phyloP scores from a whole-genome alignment of 2,329 filamentous ascomycete species.

The Diaporthe ilicicola region DNA sequence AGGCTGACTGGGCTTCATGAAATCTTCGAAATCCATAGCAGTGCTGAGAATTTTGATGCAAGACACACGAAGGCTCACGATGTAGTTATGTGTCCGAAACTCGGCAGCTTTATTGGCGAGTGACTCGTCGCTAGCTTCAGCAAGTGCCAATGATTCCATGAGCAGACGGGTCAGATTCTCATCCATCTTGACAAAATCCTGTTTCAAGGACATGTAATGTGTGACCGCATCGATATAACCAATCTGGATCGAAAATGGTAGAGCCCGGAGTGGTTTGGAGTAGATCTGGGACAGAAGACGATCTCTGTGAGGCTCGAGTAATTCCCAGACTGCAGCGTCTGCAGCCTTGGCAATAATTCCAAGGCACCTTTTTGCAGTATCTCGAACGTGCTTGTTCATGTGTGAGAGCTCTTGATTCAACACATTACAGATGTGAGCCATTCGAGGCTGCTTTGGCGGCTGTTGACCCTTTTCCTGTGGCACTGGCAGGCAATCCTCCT shows the following conservation, averaged over 20 bases:
- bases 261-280: constrained; percentile 89
- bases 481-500: constrained; percentile 72
- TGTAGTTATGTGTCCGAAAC: constrained; percentile 93
- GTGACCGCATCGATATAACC: constrained; percentile 98
- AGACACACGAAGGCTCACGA: constrained; percentile 89
- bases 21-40: constrained; percentile 92
- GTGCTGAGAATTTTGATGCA: constrained; percentile 94
- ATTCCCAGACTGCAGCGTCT: constrained; percentile 82
- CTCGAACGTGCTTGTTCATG: constrained; percentile 94
- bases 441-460: constrained; percentile 62
- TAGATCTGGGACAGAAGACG: constrained; percentile 91
- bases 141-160: constrained; percentile 91
- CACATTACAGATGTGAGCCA: constrained; percentile 81
- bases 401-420: constrained; percentile 91
- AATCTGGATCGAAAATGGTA: constrained; percentile 95
- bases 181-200: constrained; percentile 90
- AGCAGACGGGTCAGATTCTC: constrained; percentile 89
- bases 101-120: constrained; percentile 92
- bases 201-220: constrained; percentile 89
- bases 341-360: constrained; percentile 82
- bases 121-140: constrained; percentile 93
- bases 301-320: constrained; percentile 90
- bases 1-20: constrained; percentile 68
- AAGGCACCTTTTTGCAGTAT: constrained; percentile 83
- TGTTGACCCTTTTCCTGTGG: constrained; percentile 52